phyloP scores from a whole-genome alignment of 2,329 filamentous ascomycete species.

The Hypoxylon sp. region DNA sequence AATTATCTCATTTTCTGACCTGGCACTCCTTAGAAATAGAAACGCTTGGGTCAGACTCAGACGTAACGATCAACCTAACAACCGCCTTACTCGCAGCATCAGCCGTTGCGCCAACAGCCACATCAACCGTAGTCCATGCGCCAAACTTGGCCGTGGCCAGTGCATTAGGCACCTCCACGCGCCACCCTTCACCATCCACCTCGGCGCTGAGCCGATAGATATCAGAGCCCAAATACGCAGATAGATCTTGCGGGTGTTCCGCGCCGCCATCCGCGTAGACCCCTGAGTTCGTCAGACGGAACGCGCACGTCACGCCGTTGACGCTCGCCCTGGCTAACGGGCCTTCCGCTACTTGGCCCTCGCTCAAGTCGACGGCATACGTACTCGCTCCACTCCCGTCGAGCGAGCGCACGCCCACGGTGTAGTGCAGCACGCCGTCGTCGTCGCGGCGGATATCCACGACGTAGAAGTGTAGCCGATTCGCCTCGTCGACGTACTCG shows the following conservation, averaged over 20 bases:
- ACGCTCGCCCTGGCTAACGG: constrained; percentile 50
- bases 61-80: constrained; percentile 62
- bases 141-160: constrained; percentile 61
- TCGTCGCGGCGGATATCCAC: constrained; percentile 60
- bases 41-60: constrained; percentile 60
- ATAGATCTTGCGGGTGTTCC: constrained; percentile 56
- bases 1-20: constrained; percentile 50
- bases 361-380: constrained; percentile 57
- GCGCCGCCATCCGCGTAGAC: constrained; percentile 49
- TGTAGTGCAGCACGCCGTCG: constrained; percentile 63
- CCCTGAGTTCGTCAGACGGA: constrained; percentile 64
- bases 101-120: constrained; percentile 59
- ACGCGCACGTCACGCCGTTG: constrained; percentile 61
- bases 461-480: constrained; percentile 67
- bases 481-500: constrained; percentile 64
- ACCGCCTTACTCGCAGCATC: constrained; percentile 56
- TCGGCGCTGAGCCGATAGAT: constrained; percentile 64
- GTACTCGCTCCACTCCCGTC: constrained; percentile 56
- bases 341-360: constrained; percentile 54
- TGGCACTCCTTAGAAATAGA: constrained; percentile 53
- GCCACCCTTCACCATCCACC: constrained; percentile 64
- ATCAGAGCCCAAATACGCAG: constrained; percentile 60
- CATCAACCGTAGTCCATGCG: constrained; percentile 56
- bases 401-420: constrained; percentile 63
- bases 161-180: constrained; percentile 60